Conservation (phyloP, 352 stramenopile species). For the Phytopythium delawarense region DNA sequence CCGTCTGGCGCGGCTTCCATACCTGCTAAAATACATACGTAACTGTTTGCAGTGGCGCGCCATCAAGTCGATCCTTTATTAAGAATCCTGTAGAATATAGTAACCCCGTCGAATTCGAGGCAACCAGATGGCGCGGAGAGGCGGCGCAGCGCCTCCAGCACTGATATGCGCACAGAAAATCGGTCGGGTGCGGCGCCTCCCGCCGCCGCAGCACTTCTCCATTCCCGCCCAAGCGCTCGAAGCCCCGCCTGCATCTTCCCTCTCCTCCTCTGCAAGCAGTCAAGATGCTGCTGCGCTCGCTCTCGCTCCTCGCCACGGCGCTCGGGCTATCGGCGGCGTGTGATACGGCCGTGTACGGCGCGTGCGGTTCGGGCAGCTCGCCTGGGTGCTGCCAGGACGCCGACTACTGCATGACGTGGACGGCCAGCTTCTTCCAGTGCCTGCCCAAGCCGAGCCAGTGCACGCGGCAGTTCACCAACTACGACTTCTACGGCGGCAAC, state of each 20-base stretch:
- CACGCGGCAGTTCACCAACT: conserved; percentile 29
- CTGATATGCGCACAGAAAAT: background rate
- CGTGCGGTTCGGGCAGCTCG: conserved; percentile 17
- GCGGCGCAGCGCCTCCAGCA: background rate
- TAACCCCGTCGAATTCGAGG: background rate
- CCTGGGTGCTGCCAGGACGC: conserved; percentile 31
- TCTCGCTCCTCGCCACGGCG: background rate
- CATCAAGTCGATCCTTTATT: background rate
- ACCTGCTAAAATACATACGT: background rate
- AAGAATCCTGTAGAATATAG: background rate
- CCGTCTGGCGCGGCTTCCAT: background rate
- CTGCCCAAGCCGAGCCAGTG: conserved; percentile 26
- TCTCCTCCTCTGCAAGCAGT: background rate
- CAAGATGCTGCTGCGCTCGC: conserved; percentile 5
- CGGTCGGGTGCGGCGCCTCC: too few relatives aligned
- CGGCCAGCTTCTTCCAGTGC: conserved; percentile 32
- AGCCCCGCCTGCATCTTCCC: background rate
- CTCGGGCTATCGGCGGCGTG: conserved; percentile 7
- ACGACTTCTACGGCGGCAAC: conserved; percentile 49
- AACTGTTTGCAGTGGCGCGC: background rate
- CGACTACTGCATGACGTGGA: conserved; percentile 42
- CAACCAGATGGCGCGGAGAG: background rate
- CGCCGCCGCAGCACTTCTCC: background rate
- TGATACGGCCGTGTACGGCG: conserved; percentile 11
- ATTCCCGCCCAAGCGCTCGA: background rate